A percentile compares a stretch with the other conserved stretches of the same genome.
Conservation (phyloP, 176 grass and related monocot species). For the Avena atlantica region DNA sequence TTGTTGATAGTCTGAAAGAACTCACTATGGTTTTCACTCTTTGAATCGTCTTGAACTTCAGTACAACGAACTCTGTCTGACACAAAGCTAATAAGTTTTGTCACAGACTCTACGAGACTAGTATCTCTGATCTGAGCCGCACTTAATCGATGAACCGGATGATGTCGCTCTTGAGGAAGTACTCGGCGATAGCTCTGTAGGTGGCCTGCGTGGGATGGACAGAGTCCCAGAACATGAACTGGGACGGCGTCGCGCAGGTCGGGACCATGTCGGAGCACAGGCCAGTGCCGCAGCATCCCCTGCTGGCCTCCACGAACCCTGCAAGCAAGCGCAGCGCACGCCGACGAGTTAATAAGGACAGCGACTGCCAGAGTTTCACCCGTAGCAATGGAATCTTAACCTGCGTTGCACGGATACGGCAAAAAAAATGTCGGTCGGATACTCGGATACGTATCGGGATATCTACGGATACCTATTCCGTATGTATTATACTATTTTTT, state of each 20-base stretch:
- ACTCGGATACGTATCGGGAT: too few relatives aligned
- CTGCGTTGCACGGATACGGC: too few relatives aligned
- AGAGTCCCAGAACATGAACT: constrained; percentile 52
- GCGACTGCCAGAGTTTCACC: background rate
- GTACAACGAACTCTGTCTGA: background rate
- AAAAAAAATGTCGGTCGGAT: too few relatives aligned
- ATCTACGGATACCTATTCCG: too few relatives aligned
- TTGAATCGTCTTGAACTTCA: background rate
- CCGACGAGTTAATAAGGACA: background rate
- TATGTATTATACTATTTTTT: too few relatives aligned
- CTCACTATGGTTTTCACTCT: background rate
- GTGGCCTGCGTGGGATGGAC: constrained; percentile 58
- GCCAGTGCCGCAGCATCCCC: constrained; percentile 48
- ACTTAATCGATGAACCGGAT: constrained; percentile 14
- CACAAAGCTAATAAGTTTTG: background rate
- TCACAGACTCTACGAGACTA: too few relatives aligned
- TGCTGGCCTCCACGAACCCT: constrained; percentile 42
- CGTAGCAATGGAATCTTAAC: background rate
- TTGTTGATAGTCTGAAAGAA: background rate
- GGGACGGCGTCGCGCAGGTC: constrained; percentile 21
- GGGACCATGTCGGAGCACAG: constrained; percentile 21
- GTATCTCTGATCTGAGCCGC: background rate
- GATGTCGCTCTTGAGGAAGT: constrained; percentile 30
- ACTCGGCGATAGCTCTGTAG: constrained; percentile 37
- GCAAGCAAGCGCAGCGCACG: background rate